These are phyloP conservation scores for Dysphania ambrosioides DNA, from an alignment of 148 eudicot species.

Conservation along the genomic window DNA sequence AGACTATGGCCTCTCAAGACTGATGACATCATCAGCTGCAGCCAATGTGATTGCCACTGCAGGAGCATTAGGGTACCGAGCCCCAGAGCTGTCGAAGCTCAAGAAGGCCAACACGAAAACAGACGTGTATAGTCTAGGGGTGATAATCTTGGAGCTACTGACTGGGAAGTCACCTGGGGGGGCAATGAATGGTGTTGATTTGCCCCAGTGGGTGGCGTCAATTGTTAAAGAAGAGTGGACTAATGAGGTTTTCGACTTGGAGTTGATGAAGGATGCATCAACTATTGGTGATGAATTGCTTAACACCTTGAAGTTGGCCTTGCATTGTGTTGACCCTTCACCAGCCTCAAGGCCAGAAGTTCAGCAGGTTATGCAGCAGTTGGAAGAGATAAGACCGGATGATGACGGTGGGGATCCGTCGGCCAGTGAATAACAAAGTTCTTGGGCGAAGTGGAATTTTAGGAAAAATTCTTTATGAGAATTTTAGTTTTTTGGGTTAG, in stretches of 20 bases:
- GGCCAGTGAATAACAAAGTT: constrained; percentile 27
- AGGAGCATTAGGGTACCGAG: constrained; percentile 78
- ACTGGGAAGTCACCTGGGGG: constrained; percentile 85
- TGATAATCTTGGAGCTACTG: constrained; percentile 65
- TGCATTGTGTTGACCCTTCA: constrained; percentile 83
- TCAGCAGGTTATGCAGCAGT: constrained; percentile 62
- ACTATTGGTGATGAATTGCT: constrained; percentile 70
- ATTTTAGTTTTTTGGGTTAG: constrained; percentile 17
- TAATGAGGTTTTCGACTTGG: constrained; percentile 80
- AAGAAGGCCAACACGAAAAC: constrained; percentile 78
- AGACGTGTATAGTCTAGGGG: constrained; percentile 80
- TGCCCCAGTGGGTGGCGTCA: constrained; percentile 93
- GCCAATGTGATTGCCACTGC: constrained; percentile 75
- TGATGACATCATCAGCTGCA: constrained; percentile 73
- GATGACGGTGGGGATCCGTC: constrained; percentile 55
- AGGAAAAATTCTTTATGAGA: constrained; percentile 35
- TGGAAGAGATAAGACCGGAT: constrained; percentile 60
- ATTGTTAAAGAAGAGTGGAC: constrained; percentile 88
- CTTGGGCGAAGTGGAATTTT: neutral
- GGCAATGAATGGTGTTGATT: constrained; percentile 65
- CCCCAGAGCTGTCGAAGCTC: constrained; percentile 83
- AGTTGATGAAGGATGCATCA: constrained; percentile 71
- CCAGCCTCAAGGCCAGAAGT: constrained; percentile 76
- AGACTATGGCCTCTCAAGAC: constrained; percentile 73
- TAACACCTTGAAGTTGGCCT: constrained; percentile 68